Conservation (phyloP, 768 basidiomycete genomes). For the Russula sp. region DNA sequence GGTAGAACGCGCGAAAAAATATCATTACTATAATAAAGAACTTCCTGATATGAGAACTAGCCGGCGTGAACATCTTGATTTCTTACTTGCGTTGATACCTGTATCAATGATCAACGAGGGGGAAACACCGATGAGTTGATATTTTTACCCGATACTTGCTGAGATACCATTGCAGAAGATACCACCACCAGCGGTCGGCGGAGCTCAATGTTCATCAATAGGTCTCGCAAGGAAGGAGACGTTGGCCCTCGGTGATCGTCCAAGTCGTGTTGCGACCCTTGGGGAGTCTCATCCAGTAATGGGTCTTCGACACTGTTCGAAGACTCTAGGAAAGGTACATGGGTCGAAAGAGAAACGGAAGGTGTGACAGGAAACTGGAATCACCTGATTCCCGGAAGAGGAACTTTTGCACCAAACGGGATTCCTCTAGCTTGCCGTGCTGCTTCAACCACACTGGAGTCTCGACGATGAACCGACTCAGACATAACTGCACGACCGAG, state of each 20-base stretch:
- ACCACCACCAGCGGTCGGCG: conserved; percentile 63
- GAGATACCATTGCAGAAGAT: conserved; percentile 68
- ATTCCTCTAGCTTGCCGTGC: conserved; percentile 49
- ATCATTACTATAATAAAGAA: conserved; percentile 88
- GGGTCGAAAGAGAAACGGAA: background rate
- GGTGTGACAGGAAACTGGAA: background rate
- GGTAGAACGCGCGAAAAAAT: conserved; percentile 82
- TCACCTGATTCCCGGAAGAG: conserved; percentile 41
- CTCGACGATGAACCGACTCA: conserved; percentile 57
- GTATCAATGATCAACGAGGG: conserved; percentile 3
- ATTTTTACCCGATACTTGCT: conserved; percentile 65
- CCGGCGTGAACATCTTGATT: conserved; percentile 5
- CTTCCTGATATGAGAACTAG: conserved; percentile 39
- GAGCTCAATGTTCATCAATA: conserved; percentile 51
- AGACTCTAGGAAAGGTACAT: conserved; percentile 34
- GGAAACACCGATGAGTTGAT: background rate
- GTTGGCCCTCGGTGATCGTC: conserved; percentile 32
- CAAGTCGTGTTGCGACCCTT: conserved; percentile 33
- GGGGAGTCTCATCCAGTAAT: conserved; percentile 32
- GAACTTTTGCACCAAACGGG: conserved; percentile 43
- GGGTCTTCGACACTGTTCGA: conserved; percentile 18
- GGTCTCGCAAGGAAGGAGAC: conserved; percentile 50
- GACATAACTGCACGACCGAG: conserved; percentile 55
- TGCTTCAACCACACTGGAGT: conserved; percentile 66
- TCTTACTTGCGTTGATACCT: conserved; percentile 74